Conservation (phyloP, 805 yeast species). For the Middelhovenomyces tepae region DNA sequence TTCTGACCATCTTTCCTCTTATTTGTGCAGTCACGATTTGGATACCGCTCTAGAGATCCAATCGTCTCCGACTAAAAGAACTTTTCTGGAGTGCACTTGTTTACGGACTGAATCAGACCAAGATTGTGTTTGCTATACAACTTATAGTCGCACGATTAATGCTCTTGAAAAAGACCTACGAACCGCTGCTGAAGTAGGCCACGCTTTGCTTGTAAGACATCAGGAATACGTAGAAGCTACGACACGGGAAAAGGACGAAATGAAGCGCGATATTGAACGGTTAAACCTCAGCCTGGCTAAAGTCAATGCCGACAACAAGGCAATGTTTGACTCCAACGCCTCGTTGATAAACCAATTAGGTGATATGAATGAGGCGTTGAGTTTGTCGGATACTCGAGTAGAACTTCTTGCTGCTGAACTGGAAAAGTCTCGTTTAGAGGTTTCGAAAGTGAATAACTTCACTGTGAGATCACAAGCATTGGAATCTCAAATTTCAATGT, state of each 20-base stretch:
- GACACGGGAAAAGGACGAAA: conserved; percentile 5
- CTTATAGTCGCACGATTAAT: conserved; percentile 3
- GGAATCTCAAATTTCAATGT: conserved; percentile 12
- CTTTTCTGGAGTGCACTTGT: too few species aligned
- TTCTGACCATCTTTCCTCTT: not conserved
- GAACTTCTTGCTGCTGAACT: conserved; percentile 9
- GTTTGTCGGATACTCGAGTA: conserved; percentile 10
- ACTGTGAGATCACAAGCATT: conserved; percentile 11
- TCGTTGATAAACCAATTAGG: conserved; percentile 11
- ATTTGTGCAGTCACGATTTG: too few species aligned
- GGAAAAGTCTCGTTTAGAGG: conserved; percentile 8
- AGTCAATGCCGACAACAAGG: conserved; percentile 8
- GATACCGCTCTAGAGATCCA: too few species aligned
- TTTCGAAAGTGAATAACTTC: conserved; percentile 10
- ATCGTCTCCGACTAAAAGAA: too few species aligned
- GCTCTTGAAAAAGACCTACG: conserved; percentile 12
- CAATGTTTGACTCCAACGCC: conserved; percentile 9
- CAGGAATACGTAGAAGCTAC: conserved; percentile 7
- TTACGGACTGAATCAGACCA: conserved; percentile 7
- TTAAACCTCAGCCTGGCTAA: conserved; percentile 8
- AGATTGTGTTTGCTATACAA: too few species aligned
- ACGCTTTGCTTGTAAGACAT: conserved; percentile 13
- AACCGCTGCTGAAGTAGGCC: conserved; percentile 17
- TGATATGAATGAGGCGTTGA: conserved; percentile 8
- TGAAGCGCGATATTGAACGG: conserved; percentile 10